These are phyloP conservation scores for Boletus subparvulus DNA, from an alignment of 768 basidiomycete species.

Conservation along the genomic window DNA sequence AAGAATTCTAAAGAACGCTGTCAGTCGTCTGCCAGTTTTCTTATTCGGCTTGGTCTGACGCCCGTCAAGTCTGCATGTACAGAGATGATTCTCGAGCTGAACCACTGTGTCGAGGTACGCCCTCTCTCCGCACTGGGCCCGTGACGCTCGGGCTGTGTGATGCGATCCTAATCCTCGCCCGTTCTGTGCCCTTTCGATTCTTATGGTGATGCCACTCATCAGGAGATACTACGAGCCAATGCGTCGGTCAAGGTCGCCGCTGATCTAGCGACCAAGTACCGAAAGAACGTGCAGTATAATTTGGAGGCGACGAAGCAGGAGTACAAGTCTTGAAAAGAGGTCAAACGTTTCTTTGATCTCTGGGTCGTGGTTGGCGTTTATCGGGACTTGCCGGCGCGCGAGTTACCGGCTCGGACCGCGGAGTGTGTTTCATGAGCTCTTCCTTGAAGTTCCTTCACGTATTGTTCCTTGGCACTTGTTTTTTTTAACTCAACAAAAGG, in stretches of 20 bases:
- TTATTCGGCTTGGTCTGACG: neutral
- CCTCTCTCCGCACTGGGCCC: neutral
- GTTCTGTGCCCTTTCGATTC: neutral
- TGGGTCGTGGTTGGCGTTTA: neutral
- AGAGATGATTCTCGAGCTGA: constrained; percentile 85
- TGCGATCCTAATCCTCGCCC: neutral
- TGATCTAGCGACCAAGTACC: constrained; percentile 82
- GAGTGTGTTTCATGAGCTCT: neutral
- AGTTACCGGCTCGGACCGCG: neutral
- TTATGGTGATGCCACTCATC: neutral
- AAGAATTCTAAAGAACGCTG: constrained; percentile 87
- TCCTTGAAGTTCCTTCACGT: neutral
- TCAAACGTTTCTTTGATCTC: too few relatives aligned
- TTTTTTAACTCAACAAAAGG: neutral
- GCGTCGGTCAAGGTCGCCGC: constrained; percentile 76
- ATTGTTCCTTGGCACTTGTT: neutral
- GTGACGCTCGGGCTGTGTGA: neutral
- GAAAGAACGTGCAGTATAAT: constrained; percentile 92
- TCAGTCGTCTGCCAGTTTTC: constrained; percentile 36
- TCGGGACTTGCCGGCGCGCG: neutral
- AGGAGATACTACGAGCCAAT: constrained; percentile 84
- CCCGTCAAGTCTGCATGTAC: constrained; percentile 84
- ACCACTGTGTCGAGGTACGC: constrained; percentile 80
- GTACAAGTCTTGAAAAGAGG: neutral
- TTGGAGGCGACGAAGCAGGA: constrained; percentile 64